Conservation (phyloP, 176 grass and related monocot species). For the Carex pumila region DNA sequence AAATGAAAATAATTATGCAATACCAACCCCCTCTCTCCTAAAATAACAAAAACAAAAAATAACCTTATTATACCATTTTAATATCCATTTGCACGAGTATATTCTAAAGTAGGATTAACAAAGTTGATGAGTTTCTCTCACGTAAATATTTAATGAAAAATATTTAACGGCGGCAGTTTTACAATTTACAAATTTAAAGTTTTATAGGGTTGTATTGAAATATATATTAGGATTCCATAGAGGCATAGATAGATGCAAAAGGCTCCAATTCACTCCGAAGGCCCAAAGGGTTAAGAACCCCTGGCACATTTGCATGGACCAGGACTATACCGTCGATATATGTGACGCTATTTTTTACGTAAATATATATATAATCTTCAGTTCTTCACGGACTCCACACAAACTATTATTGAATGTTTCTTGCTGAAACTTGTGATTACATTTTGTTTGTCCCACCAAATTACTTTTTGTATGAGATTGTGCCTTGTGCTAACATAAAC, state of each 20-base stretch:
- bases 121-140: no score
- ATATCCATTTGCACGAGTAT: no score
- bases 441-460: not conserved
- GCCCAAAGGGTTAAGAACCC: not conserved
- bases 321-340: not conserved
- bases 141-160: no score
- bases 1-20: not conserved
- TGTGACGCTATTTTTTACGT: not conserved
- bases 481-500: not conserved
- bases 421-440: not conserved
- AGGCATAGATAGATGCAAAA: not conserved
- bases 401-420: not conserved
- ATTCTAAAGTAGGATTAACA: no score
- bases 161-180: no score
- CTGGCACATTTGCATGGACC: not conserved
- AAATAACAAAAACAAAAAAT: not conserved
- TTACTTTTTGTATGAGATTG: not conserved
- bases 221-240: not conserved
- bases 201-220: not conserved
- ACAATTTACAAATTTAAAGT: not conserved
- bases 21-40: not conserved
- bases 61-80: no score
- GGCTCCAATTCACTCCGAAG: not conserved
- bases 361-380: no score
- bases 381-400: no score